Evolutionary conservation across 805 yeast species (phyloP).

Genomic region (Wickerhamiella sorbophila): DNA sequence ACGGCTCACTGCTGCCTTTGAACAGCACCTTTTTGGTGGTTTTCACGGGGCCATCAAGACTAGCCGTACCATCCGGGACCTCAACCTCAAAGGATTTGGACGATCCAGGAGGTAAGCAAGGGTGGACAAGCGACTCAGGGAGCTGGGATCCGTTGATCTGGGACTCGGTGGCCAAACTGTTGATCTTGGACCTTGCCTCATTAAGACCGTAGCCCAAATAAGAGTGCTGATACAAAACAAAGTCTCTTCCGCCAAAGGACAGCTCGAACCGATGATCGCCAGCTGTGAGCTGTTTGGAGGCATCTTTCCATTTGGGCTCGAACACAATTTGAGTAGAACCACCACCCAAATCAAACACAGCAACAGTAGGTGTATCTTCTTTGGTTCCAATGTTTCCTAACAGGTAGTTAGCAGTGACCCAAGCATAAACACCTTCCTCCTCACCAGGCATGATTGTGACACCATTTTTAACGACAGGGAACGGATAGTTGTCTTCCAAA

Average conservation of each 20-base stretch:
- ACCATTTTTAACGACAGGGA: slow-evolving; percentile 82
- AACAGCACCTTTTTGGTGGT: slow-evolving; percentile 33
- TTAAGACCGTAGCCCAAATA: slow-evolving; percentile 93
- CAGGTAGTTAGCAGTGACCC: slow-evolving; percentile 92
- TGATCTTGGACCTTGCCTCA: slow-evolving; percentile 81
- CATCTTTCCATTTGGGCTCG: slow-evolving; percentile 58
- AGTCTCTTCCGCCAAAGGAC: slow-evolving; percentile 67
- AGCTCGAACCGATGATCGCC: slow-evolving; percentile 82
- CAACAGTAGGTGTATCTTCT: slow-evolving; percentile 73
- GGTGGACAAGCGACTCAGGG: slow-evolving; percentile 39
- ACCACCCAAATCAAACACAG: slow-evolving; percentile 96
- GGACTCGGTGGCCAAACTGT: slow-evolving; percentile 44
- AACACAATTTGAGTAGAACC: slow-evolving; percentile 98
- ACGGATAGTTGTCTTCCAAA: slow-evolving; percentile 71
- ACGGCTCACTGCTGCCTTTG: slow-evolving; percentile 47
- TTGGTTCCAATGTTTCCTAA: slow-evolving; percentile 85
- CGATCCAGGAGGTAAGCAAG: slow-evolving; percentile 78
- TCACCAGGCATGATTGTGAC: slow-evolving; percentile 88
- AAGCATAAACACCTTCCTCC: slow-evolving; percentile 96
- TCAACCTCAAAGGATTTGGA: slow-evolving; percentile 46
- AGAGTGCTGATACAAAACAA: slow-evolving; percentile 78
- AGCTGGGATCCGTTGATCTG: slow-evolving; percentile 26
- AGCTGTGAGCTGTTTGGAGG: slow-evolving; percentile 39
- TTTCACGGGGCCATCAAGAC: slow-evolving; percentile 11
- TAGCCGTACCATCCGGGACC: slow-evolving; percentile 28